phyloP scores from a whole-genome alignment of 2,329 filamentous ascomycete species.

The Hypoxylon sp. region DNA sequence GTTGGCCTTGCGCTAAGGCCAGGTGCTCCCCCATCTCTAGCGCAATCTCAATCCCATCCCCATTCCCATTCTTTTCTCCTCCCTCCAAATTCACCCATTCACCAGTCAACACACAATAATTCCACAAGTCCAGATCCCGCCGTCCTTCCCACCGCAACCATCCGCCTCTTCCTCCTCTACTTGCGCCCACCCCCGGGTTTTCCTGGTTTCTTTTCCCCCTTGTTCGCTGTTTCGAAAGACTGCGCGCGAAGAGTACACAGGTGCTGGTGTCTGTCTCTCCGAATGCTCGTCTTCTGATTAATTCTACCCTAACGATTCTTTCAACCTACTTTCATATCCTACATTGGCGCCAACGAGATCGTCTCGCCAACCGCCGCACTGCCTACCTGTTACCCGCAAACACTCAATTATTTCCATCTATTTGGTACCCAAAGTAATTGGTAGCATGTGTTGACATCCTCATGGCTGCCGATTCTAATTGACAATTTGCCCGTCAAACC shows the following conservation, averaged over 20 bases:
- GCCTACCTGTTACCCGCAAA: slow-evolving; percentile 33
- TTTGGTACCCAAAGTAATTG: slow-evolving; percentile 42
- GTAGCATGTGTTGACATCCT: slow-evolving; percentile 43
- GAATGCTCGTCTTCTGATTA: slow-evolving; percentile 37
- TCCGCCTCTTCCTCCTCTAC: slow-evolving; percentile 35
- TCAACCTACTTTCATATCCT: slow-evolving; percentile 44
- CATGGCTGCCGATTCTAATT: slow-evolving; percentile 49
- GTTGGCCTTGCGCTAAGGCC: slow-evolving; percentile 40
- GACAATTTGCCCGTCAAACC: slow-evolving; percentile 43
- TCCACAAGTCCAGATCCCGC: slow-evolving; percentile 28
- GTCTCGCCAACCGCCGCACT: slow-evolving; percentile 48
- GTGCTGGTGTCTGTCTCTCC: slow-evolving; percentile 46
- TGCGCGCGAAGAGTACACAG: slow-evolving; percentile 38
- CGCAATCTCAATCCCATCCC: slow-evolving; percentile 45
- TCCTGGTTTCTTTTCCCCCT: slow-evolving; percentile 42
- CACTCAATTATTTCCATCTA: slow-evolving; percentile 44
- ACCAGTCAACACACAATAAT: slow-evolving; percentile 44
- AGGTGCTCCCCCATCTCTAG: slow-evolving; percentile 38
- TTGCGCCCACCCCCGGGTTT: slow-evolving; percentile 44
- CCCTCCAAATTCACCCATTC: slow-evolving; percentile 40
- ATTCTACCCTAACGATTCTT: slow-evolving; percentile 45
- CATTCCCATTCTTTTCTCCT: slow-evolving; percentile 41
- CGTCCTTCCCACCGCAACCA: slow-evolving; percentile 35
- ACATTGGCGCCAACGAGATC: slow-evolving; percentile 45
- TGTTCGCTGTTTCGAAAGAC: slow-evolving; percentile 45